These are phyloP conservation scores for Debaryomycetaceae sp. DNA, from an alignment of 1,139 yeast genomes.

Conservation along the genomic window DNA sequence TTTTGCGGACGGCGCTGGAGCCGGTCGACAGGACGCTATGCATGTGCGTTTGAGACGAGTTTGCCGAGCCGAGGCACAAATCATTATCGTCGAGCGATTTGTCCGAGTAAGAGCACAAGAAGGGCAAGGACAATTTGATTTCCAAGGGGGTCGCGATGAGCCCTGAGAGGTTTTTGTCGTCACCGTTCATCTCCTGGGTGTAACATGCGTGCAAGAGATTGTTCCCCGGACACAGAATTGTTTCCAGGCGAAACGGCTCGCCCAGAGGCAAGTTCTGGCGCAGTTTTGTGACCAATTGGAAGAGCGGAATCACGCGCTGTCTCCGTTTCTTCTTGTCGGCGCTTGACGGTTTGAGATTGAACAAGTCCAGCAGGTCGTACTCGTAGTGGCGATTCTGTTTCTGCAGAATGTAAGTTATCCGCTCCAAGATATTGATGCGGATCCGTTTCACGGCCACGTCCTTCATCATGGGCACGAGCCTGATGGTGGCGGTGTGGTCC, in stretches of 20 bases:
- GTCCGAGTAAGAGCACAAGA: conserved; percentile 31
- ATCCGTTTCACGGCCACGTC: conserved; percentile 61
- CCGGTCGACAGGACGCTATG: conserved; percentile 2
- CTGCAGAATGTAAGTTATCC: conserved; percentile 52
- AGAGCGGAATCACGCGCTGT: conserved; percentile 45
- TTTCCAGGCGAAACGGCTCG: conserved; percentile 52
- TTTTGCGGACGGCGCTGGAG: conserved; percentile 6
- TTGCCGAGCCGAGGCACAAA: conserved; percentile 16
- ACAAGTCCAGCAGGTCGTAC: conserved; percentile 40
- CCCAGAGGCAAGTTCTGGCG: conserved; percentile 21
- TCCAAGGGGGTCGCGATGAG: conserved; percentile 34
- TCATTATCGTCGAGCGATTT: too few species aligned
- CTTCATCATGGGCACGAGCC: conserved; percentile 63
- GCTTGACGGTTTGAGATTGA: conserved; percentile 11
- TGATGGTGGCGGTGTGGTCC: conserved; percentile 49
- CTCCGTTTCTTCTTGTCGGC: conserved; percentile 11
- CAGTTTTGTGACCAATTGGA: conserved; percentile 51
- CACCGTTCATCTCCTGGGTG: conserved; percentile 18
- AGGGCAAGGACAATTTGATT: conserved; percentile 35
- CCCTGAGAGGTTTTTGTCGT: conserved; percentile 5
- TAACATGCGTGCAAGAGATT: conserved; percentile 51
- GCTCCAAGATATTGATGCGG: conserved; percentile 61
- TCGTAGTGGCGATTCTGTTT: conserved; percentile 46
- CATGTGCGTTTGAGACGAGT: too few species aligned
- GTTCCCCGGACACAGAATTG: conserved; percentile 48